Evolutionary conservation across 208 protist species (phyloP).

Genomic region (Acanthamoeba sp.): DNA sequence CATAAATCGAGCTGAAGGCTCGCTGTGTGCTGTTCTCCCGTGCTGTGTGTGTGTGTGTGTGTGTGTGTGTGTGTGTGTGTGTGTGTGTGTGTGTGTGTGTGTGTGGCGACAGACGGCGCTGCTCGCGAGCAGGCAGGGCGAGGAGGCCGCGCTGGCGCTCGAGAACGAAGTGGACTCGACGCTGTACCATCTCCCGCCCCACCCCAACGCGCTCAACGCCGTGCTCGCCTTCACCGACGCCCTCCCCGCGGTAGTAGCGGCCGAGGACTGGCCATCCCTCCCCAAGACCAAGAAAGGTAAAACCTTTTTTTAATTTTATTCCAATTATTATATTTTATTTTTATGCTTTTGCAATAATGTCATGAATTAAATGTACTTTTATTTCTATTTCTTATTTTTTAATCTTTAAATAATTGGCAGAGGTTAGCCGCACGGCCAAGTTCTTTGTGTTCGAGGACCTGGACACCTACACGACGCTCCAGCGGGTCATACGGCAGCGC

Average conservation of each 20-base stretch:
- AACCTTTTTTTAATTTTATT: neutral
- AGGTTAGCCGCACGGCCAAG: neutral
- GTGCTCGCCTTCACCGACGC: constrained; percentile 1
- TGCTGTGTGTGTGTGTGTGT: no score
- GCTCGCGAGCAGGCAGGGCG: neutral
- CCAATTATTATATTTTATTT: neutral
- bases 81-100: neutral
- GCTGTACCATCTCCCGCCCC: neutral
- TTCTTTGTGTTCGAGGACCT: constrained; percentile 15
- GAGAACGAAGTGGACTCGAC: constrained; percentile 21
- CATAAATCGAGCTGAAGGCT: neutral
- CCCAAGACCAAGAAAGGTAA: neutral
- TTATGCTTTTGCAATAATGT: neutral
- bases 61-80: no score
- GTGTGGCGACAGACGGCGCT: neutral
- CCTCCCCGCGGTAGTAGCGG: neutral
- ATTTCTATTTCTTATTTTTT: no score
- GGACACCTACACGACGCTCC: neutral
- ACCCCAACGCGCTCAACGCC: constrained; percentile 4
- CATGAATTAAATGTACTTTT: no score
- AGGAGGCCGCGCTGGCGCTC: constrained; percentile 21
- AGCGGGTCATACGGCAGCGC: neutral
- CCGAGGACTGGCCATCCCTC: neutral
- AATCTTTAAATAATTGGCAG: no score
- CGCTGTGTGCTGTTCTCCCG: no score